phyloP scores from a whole-genome alignment of 495 filamentous ascomycete genomes.

The Collariella sp. region DNA sequence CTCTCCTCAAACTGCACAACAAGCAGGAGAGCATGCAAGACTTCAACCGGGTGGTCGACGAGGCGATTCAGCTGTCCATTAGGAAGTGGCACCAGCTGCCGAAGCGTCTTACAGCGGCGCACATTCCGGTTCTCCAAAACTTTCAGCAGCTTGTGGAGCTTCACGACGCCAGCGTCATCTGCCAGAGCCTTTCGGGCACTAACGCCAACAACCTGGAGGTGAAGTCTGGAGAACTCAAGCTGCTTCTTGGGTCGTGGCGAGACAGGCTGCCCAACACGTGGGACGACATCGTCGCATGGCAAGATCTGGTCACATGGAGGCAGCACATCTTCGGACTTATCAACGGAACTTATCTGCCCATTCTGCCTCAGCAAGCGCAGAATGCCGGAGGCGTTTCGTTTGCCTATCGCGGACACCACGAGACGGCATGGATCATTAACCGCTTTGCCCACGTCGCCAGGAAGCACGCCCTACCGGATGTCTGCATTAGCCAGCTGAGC shows the following conservation, averaged over 20 bases:
- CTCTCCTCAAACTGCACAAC: constrained; percentile 80
- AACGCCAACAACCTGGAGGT: constrained; percentile 78
- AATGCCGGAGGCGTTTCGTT: constrained; percentile 75
- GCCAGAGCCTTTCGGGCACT: constrained; percentile 75
- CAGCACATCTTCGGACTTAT: constrained; percentile 98
- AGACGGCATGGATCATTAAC: constrained; percentile 99
- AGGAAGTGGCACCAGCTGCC: constrained; percentile 97
- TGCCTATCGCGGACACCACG: constrained; percentile 94
- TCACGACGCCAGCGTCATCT: constrained; percentile 95
- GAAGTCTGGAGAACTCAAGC: constrained; percentile 91
- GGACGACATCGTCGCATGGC: constrained; percentile 99
- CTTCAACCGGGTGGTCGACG: constrained; percentile 84
- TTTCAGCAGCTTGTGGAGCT: constrained; percentile 99
- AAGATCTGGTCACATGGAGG: constrained; percentile 96
- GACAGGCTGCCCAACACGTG: constrained; percentile 94
- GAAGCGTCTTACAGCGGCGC: constrained; percentile 84
- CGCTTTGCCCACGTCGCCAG: constrained; percentile 95
- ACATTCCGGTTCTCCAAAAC: constrained; percentile 90
- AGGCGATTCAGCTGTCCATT: constrained; percentile 92
- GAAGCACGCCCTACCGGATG: constrained; percentile 92
- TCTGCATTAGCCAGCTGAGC: constrained; percentile 92
- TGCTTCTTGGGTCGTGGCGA: constrained; percentile 89
- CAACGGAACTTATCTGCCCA: constrained; percentile 81
- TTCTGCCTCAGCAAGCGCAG: constrained; percentile 67
- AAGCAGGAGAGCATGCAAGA: constrained; percentile 74